phyloP scores from a whole-genome alignment of 805 yeast genomes.

The Lipomyces kockii region DNA sequence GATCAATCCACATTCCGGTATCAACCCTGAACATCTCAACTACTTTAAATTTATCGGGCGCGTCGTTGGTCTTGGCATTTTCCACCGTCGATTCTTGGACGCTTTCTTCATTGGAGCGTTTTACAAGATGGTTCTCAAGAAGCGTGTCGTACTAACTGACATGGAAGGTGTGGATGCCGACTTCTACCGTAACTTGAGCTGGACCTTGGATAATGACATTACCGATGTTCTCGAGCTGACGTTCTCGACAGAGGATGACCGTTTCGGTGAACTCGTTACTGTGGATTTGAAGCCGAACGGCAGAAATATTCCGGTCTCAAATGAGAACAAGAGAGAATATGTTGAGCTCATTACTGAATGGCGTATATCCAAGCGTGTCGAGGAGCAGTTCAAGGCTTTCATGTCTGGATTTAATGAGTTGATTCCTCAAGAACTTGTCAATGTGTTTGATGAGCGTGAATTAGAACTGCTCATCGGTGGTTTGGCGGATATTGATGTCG shows the following conservation, averaged over 20 bases:
- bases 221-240: conserved; percentile 85
- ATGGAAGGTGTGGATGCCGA: conserved; percentile 99
- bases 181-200: conserved; percentile 88
- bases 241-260: conserved; percentile 83
- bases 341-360: conserved; percentile 94
- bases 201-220: conserved; percentile 95
- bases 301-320: conserved; percentile 84
- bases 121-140: conserved; percentile 95
- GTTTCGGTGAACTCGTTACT: conserved; percentile 89
- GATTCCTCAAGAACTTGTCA: conserved; percentile 94
- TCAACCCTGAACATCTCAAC: conserved; percentile 96
- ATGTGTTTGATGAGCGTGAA: conserved; percentile 97
- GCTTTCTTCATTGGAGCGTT: conserved; percentile 98
- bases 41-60: conserved; percentile 98
- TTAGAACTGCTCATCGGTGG: conserved; percentile 97
- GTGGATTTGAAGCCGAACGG: conserved; percentile 92
- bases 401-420: conserved; percentile 97
- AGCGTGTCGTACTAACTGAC: conserved; percentile 92
- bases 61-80: conserved; percentile 96
- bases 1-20: conserved; percentile 95
- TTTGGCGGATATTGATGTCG: conserved; percentile 95
- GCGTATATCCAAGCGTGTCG: conserved; percentile 91
- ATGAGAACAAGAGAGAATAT: conserved; percentile 92
- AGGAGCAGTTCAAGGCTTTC: conserved; percentile 94
- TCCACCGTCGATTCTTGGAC: conserved; percentile 96